Conservation (phyloP, 805 yeast genomes). For the Wickerhamomyces ciferrii region DNA sequence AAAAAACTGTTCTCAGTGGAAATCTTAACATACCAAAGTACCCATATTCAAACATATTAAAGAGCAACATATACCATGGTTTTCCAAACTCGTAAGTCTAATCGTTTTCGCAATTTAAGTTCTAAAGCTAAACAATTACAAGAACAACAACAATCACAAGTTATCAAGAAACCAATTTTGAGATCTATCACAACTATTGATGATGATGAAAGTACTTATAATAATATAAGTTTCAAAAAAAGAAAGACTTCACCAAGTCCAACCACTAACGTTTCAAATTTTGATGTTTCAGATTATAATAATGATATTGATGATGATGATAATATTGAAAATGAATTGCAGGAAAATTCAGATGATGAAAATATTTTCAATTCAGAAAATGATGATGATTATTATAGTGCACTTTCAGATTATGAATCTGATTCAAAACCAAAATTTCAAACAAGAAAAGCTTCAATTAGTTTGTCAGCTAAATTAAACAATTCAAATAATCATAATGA, state of each 20-base stretch:
- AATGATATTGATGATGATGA: constrained; percentile 11
- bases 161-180: constrained; percentile 19
- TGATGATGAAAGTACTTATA: constrained; percentile 23
- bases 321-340: neutral
- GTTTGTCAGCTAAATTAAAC: neutral
- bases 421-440: constrained; percentile 10
- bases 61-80: constrained; percentile 2
- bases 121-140: constrained; percentile 23
- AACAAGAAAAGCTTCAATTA: neutral
- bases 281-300: constrained; percentile 4
- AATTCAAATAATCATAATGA: neutral
- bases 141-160: constrained; percentile 2
- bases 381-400: constrained; percentile 21
- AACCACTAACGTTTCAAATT: constrained; percentile 1
- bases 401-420: constrained; percentile 19
- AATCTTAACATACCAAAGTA: too few species aligned
- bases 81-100: constrained; percentile 24
- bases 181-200: constrained; percentile 24
- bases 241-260: constrained; percentile 7
- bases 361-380: constrained; percentile 19
- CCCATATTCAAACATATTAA: neutral
- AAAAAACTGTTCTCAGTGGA: neutral
- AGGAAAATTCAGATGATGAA: constrained; percentile 15
- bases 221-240: constrained; percentile 22
- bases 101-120: constrained; percentile 16